Base-by-base conservation (phyloP, 176 grass and related monocot genomes). In the Leersia perrieri region DNA sequence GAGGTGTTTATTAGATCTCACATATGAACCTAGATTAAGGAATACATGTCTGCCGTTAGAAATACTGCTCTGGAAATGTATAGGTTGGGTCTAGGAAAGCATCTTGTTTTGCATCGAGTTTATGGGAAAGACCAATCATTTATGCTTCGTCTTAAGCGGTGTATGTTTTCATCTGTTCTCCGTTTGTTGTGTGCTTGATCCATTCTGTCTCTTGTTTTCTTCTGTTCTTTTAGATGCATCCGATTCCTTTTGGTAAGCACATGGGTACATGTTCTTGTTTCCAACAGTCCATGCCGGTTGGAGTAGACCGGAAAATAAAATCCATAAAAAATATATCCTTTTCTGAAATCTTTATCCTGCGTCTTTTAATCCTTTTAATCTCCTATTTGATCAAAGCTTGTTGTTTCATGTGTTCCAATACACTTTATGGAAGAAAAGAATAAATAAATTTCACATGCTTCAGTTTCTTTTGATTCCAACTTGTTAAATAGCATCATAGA, bases 191-290 rank as follows among this genome's bases (percentile, higher is more conserved):
- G 39, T 73, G 33, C 66, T 70, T 51, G 35, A 73, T 79, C 75
- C 61, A 70, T 89, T 25, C n/a, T 8, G 23, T 11, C 13, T 28
- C 3, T 23, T 57, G 22, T 75, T 75, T 75, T 58, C 60, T 55
- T 84, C 44, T 49, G 10, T 1, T 9, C 55, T 63, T 80, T 41
- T 31, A 72, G 14, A 66, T 29, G 9, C 8, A 55, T 70, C 76
- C 58, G 72, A 71, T 89, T 72, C 82, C 66, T 76, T 66, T 76
- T 13, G n/a, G 36, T n/a, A 58, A 58, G 82, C 82, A 81, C 82
- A 85, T 81, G 77, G 77, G 33, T 53, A 76, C 76, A 76, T 58
- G 82, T 85, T 85, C 64, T 71, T 72, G 82, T 81, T 89, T 57
- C 82, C 87, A 85, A 81, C 77, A 81, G 87, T 77, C 77, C 40